phyloP scores from a whole-genome alignment of 495 filamentous ascomycete genomes.

The Astrothelium macrocarpum region DNA sequence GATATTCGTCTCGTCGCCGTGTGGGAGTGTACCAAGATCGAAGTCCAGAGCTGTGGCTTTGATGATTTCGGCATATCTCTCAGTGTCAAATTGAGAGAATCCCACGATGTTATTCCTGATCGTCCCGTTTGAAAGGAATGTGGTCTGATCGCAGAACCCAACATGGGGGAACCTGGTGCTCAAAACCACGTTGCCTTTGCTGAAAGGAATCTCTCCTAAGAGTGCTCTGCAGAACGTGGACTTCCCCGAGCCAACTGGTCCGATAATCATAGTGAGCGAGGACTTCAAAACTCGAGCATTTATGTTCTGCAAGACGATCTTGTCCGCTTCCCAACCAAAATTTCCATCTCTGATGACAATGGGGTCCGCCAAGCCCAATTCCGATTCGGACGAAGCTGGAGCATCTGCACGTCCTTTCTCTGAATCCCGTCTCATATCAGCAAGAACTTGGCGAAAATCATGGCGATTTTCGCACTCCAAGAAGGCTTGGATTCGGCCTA shows the following conservation, averaged over 20 bases:
- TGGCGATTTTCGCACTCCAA: too few relatives aligned
- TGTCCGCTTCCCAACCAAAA: too few relatives aligned
- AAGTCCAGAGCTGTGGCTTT: conserved; percentile 50
- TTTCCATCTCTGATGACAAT: too few relatives aligned
- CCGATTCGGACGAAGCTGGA: too few relatives aligned
- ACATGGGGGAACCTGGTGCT: conserved; percentile 13
- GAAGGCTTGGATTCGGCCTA: too few relatives aligned
- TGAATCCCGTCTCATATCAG: too few relatives aligned
- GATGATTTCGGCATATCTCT: conserved; percentile 53
- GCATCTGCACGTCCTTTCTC: too few relatives aligned
- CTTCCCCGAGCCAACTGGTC: neutral
- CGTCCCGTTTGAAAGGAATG: conserved; percentile 49
- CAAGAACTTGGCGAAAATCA: too few relatives aligned
- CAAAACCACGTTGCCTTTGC: neutral
- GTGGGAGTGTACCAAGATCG: conserved; percentile 46
- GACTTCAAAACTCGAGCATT: too few relatives aligned
- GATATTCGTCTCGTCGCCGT: conserved; percentile 48
- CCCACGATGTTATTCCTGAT: conserved; percentile 50
- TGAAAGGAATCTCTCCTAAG: neutral
- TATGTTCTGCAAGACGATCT: too few relatives aligned
- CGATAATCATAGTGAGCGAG: neutral
- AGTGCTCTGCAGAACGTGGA: neutral
- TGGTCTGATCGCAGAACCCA: conserved; percentile 43
- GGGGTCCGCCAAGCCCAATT: too few relatives aligned
- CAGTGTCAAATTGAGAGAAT: conserved; percentile 41